These are phyloP conservation scores for Didymella arachidicola DNA, from an alignment of 2,329 filamentous ascomycete species.

Conservation along the genomic window DNA sequence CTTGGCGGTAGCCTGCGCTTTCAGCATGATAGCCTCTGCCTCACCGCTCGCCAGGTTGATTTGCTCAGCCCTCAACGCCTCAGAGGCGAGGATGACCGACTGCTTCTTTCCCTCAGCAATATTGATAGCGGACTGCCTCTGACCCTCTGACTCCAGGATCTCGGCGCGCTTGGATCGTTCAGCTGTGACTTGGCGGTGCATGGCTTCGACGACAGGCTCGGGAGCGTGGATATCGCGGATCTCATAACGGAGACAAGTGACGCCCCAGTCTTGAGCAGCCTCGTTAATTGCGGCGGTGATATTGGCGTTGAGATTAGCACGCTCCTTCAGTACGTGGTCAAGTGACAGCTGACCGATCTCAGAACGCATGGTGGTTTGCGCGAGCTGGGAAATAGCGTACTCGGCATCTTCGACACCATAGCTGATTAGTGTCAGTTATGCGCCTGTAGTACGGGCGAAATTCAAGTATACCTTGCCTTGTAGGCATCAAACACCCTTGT, in stretches of 20 bases:
- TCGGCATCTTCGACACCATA: conserved; percentile 99
- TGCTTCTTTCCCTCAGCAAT: conserved; percentile 98
- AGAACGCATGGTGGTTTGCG: conserved; percentile 98
- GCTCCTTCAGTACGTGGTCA: conserved; percentile 97
- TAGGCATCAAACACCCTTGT: conserved; percentile 97
- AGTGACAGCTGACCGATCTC: conserved; percentile 97
- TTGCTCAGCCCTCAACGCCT: conserved; percentile 86
- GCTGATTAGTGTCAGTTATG: conserved; percentile 57
- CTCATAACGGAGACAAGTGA: conserved; percentile 95
- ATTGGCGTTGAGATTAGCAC: conserved; percentile 93
- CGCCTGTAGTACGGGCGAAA: background rate
- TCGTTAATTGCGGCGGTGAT: conserved; percentile 99
- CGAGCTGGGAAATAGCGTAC: conserved; percentile 97
- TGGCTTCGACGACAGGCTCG: conserved; percentile 90
- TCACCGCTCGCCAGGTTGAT: conserved; percentile 95
- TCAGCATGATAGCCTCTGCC: conserved; percentile 88
- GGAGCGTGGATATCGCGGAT: conserved; percentile 98
- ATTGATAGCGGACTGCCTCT: conserved; percentile 97
- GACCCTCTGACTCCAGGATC: conserved; percentile 96
- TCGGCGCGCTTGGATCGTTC: conserved; percentile 97
- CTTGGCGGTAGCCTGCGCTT: conserved; percentile 82
- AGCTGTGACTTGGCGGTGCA: conserved; percentile 97
- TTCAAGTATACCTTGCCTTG: conserved; percentile 78
- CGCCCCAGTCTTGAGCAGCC: conserved; percentile 94
- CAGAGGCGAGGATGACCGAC: conserved; percentile 93